Evolutionary conservation across 768 basidiomycete genomes (phyloP), one percentile per base, ranked within the genome.

Genomic region (Gelatoporia subvermispora): DNA sequence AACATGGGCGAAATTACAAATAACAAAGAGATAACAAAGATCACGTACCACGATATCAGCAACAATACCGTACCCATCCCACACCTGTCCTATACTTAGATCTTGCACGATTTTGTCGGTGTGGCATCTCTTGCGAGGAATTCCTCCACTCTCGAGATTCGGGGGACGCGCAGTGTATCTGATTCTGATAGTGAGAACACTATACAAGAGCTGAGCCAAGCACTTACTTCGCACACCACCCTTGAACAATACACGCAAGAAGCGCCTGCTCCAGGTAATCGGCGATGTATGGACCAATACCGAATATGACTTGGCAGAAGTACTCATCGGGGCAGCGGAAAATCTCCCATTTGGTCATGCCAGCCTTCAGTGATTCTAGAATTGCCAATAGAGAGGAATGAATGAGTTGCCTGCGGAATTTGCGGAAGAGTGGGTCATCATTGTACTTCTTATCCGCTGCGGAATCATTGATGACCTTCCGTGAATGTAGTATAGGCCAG

Each of bases 261-360:
- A n/a, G n/a, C n/a, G n/a, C n/a, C n/a, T n/a, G n/a, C n/a, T n/a
- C n/a, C n/a, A 2, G 63, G 38, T 67, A 67, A 41, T 67, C 63
- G 0, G 65, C 64, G 43, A 68, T 68, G 41, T 58, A 66, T 1
- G 63, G 57, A 0, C 60, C 64, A 17, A 68, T 20, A 7, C 48
- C 59, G 48, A 59, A 66, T 2, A 68, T 54, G 3, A 52, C 59
- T 3, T 51, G 41, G 1, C 58, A 56, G 47, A 49, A 68, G 42
- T 67, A 54, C 0, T 53, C 51, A 49, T 68, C 63, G 3, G 59
- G 50, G 42, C 63, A 55, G 15, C n/a, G 34, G 13, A 45, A 25
- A 9, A 60, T 22, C 11, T 56, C 46, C 0, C 54, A 53, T 1
- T 2, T 49, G 10, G 47, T 58, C 59, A 58, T 57, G 1, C n/a